Evolutionary conservation across 2,329 filamentous ascomycete species (phyloP), one percentile per base, ranked within the genome.

Genomic region (Parafenestella ontariensis): DNA sequence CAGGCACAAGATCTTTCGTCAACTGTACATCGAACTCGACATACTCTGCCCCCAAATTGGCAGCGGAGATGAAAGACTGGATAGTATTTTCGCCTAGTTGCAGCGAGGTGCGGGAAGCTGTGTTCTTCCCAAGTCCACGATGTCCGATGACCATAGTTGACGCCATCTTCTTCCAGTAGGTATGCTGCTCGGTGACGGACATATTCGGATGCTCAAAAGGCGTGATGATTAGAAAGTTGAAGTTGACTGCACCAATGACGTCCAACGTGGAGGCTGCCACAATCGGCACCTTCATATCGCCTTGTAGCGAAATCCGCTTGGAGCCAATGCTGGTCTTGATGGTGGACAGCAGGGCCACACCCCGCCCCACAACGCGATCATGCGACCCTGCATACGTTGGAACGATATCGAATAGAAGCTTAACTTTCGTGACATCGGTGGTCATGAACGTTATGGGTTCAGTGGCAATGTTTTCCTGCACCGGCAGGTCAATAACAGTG

Each of bases 1-100:
- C 94, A 0, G 95, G 95, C 1, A 99, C 92, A 68, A 96, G 92
- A 72, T 99, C 95, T 71, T 99, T 99, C n/a, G 95, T 99, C 34
- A 99, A 81, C 73, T 99, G 95, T 0, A 99, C 95, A 72, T 99
- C 95, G 69, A 90, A 86, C 65, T 89, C 87, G 31, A 89, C 86
- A 65, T 89, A 89, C 9, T 84, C 85, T 11, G 86, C 95, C 8
- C 95, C 95, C 46, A 99, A 78, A 64, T 97, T 98, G 39, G 94
- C 93, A 2, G 95, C 95, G 2, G 94, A 92, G 69, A 98, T 96
- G 77, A 99, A 99, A 0, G 95, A 98, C 64, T 87, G 90, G 23
- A 99, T 83, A 0, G 95, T 99, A 74, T 99, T 99, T 77, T 99
- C 95, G 55, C 95, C 96, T 1, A 99, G 82, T 73, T 99, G 96